Percentiles rank a stretch among this genome's conserved stretches.
phyloP scores from a whole-genome alignment of 164 flowering plant species.

The Hamamelis virginiana region DNA sequence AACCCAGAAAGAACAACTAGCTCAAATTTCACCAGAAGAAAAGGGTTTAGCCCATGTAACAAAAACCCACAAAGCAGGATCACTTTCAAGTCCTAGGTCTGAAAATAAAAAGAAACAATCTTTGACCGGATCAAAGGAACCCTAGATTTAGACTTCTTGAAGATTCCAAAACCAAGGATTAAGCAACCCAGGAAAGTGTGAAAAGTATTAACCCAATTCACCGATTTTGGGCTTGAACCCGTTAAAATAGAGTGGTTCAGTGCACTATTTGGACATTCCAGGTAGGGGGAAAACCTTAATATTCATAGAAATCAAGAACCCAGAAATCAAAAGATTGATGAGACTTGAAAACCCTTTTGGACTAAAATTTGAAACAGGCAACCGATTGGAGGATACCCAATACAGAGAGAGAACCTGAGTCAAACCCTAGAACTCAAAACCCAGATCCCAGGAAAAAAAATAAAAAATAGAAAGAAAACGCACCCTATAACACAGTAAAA shows the following conservation, averaged over 20 bases:
- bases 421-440: constrained; percentile 25
- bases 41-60: constrained; percentile 32
- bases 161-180: background rate
- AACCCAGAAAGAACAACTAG: constrained; percentile 21
- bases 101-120: constrained; percentile 17
- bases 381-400: constrained; percentile 15
- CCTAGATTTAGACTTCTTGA: constrained; percentile 6
- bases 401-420: constrained; percentile 11
- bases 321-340: constrained; percentile 9
- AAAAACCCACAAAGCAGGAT: constrained; percentile 3
- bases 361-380: background rate
- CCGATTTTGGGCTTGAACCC: background rate
- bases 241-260: too few relatives aligned
- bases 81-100: constrained; percentile 18
- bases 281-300: background rate
- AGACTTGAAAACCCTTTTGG: constrained; percentile 10
- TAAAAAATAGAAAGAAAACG: background rate
- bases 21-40: constrained; percentile 9
- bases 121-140: constrained; percentile 23
- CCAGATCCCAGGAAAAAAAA: constrained; percentile 1
- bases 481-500: background rate
- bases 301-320: background rate
- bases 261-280: background rate
- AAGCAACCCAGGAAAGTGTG: background rate
- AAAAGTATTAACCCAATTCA: background rate